phyloP scores from a whole-genome alignment of 306 rosid species.

The Astragalus membranaceus region DNA sequence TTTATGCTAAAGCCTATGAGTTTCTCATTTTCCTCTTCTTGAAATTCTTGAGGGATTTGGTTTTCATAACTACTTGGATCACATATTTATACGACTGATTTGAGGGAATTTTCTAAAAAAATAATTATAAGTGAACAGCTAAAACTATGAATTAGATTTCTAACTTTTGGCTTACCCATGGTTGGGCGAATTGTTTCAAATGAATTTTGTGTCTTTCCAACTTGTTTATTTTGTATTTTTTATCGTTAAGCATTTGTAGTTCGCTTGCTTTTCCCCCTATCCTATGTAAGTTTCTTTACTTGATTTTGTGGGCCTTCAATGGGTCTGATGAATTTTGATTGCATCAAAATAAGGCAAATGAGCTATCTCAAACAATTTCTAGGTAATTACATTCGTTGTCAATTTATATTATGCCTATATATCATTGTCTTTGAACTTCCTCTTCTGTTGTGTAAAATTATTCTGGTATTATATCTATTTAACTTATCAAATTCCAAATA shows the following conservation, averaged over 20 bases:
- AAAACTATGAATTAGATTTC: background rate
- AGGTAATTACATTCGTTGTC: background rate
- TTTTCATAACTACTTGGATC: background rate
- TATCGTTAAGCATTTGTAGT: background rate
- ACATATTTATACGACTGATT: background rate
- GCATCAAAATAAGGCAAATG: background rate
- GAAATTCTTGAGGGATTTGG: background rate
- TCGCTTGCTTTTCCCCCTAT: background rate
- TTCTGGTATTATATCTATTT: background rate
- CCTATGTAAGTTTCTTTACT: background rate
- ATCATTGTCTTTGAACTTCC: background rate
- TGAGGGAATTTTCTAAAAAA: background rate
- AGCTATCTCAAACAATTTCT: no score
- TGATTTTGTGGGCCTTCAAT: background rate
- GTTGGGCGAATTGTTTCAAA: background rate
- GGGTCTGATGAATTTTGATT: background rate
- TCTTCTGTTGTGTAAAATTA: slow-evolving; percentile 1
- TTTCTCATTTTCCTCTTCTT: background rate
- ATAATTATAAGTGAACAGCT: background rate
- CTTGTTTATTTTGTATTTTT: background rate
- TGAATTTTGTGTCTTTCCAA: background rate
- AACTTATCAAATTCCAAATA: background rate
- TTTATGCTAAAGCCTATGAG: background rate
- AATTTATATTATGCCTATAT: background rate
- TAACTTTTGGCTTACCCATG: background rate